Evolutionary conservation across 176 grass and related monocot species (phyloP).

Genomic region (Musa acuminata): DNA sequence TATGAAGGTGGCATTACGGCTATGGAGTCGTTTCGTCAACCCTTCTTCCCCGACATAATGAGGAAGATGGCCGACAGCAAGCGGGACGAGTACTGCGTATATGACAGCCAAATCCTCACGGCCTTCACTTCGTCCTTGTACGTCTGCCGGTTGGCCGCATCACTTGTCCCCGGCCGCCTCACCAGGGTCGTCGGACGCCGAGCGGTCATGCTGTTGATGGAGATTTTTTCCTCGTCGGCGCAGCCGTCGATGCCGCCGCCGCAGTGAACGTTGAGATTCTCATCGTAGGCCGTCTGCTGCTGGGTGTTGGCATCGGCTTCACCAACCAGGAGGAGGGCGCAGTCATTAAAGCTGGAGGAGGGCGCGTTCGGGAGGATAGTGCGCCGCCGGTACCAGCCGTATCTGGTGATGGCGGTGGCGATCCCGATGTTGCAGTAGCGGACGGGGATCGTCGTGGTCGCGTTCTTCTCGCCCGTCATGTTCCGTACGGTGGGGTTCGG

Average conservation of each 20-base stretch:
- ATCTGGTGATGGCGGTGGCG: slow-evolving; percentile 57
- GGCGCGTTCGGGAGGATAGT: slow-evolving; percentile 53
- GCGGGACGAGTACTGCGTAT: slow-evolving; percentile 54
- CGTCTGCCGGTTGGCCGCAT: slow-evolving; percentile 39
- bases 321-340: no score
- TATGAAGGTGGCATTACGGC: slow-evolving; percentile 37
- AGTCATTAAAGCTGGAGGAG: no score
- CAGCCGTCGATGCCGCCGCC: slow-evolving; percentile 41
- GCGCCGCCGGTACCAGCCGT: slow-evolving; percentile 52
- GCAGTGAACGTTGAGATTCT: slow-evolving; percentile 77
- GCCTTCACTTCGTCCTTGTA: slow-evolving; percentile 81
- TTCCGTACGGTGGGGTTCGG: slow-evolving; percentile 75
- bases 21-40: slow-evolving; percentile 55
- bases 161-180: slow-evolving; percentile 51
- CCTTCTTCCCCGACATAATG: slow-evolving; percentile 54
- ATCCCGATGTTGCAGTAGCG: slow-evolving; percentile 78
- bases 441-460: slow-evolving; percentile 55
- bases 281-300: slow-evolving; percentile 62
- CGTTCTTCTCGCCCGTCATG: slow-evolving; percentile 76
- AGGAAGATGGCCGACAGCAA: slow-evolving; percentile 27
- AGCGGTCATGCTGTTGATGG: slow-evolving; percentile 57
- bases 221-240: slow-evolving; percentile 51
- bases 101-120: slow-evolving; percentile 63
- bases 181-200: slow-evolving; percentile 49
- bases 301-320: slow-evolving; percentile 74